Base-by-base conservation (phyloP, 257 asterid species). In the Nyctanthes arbortristis region DNA sequence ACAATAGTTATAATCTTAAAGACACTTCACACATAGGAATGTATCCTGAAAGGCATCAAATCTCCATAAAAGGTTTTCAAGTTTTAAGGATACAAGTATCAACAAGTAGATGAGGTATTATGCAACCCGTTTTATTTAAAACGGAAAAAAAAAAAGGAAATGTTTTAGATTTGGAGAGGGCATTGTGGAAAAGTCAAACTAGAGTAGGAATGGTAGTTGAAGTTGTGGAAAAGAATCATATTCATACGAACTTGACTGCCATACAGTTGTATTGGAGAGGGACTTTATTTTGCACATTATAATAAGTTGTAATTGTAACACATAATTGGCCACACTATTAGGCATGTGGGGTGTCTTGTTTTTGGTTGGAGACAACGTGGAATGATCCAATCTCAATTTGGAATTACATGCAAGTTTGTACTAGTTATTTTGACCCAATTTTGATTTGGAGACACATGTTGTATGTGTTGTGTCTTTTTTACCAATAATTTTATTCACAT, bases 131-230 rank as follows among this genome's bases (percentile, higher is more conserved):
- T 14, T 40, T 14, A 4, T 12, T 12, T 4, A 16, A 43, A n/a
- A n/a, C n/a, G n/a, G 52, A 43, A 14, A 43, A 18, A 43, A 45
- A 47, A 58, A 69, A n/a, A n/a, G n/a, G n/a, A n/a, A n/a, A n/a
- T n/a, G n/a, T 30, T 13, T 43, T 24, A 31, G 45, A 29, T n/a
- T 12, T 29, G 35, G 35, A 71, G 18, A 20, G 28, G 59, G 64
- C 20, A 7, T 18, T 12, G 7, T n/a, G n/a, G n/a, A n/a, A 16
- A 29, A 37, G 61, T 32, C 20, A 7, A 27, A 54, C 20, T 5
- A 40, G 18, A 61, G 57, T 22, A 68, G 37, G 24, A 11, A 63
- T 63, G 67, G 68, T 69, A 1, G 79, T 69, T 75, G 72, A 66
- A 63, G 27, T 55, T 69, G 63, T 39, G 79, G 71, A 63, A 55